These are phyloP conservation scores for Babesia gibsoni DNA, from an alignment of 169 alveolate species.

Conservation along the genomic window DNA sequence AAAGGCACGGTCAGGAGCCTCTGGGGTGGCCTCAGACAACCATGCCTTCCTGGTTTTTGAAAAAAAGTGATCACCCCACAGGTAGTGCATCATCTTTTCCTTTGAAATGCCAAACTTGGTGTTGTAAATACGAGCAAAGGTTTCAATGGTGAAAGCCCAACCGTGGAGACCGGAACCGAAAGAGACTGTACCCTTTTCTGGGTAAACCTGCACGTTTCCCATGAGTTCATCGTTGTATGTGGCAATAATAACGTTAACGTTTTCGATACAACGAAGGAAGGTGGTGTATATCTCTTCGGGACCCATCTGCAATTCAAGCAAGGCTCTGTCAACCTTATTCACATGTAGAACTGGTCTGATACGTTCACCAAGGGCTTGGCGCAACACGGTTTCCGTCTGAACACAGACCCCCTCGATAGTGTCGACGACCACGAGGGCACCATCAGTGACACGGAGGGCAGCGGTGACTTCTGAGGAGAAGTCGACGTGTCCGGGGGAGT, in stretches of 20 bases:
- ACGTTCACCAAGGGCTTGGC: slow-evolving; percentile 98
- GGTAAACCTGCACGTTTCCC: slow-evolving; percentile 96
- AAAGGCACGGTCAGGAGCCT: slow-evolving; percentile 92
- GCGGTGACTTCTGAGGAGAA: slow-evolving; percentile 99
- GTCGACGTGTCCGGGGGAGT: slow-evolving; percentile 99
- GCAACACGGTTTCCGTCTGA: slow-evolving; percentile 98
- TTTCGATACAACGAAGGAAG: slow-evolving; percentile 94
- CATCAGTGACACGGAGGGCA: slow-evolving; percentile 99
- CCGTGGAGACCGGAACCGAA: slow-evolving; percentile 99
- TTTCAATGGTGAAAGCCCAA: slow-evolving; percentile 98
- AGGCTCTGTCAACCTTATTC: slow-evolving; percentile 97
- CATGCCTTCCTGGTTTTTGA: slow-evolving; percentile 94
- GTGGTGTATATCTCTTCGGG: slow-evolving; percentile 97
- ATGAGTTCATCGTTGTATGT: slow-evolving; percentile 93
- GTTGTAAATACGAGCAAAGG: slow-evolving; percentile 95
- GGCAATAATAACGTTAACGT: slow-evolving; percentile 95
- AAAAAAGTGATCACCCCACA: slow-evolving; percentile 99
- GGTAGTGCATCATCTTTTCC: slow-evolving; percentile 94
- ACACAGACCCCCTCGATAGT: slow-evolving; percentile 99
- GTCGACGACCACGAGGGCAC: slow-evolving; percentile 99
- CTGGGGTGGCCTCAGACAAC: slow-evolving; percentile 83
- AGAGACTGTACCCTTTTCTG: slow-evolving; percentile 97
- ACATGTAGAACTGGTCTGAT: slow-evolving; percentile 98
- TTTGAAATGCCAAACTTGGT: slow-evolving; percentile 92
- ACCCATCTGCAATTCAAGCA: slow-evolving; percentile 95